Evolutionary conservation across 2,329 filamentous ascomycete genomes (phyloP).

Genomic region (Pezicula carpinea): DNA sequence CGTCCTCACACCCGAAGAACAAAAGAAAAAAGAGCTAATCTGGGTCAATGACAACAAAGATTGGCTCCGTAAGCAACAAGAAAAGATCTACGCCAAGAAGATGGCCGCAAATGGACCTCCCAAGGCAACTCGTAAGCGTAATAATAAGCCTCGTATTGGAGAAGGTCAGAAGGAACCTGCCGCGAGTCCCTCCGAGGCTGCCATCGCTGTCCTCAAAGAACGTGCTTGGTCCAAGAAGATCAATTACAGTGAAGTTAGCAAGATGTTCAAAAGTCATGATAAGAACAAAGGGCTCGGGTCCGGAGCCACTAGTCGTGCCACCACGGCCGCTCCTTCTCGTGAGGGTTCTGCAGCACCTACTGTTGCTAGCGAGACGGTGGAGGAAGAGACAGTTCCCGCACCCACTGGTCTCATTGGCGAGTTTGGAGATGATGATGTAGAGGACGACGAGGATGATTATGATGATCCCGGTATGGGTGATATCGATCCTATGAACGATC

Average conservation of each 20-base stretch:
- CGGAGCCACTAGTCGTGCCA: constrained; percentile 39
- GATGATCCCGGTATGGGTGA: neutral
- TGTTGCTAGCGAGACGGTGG: neutral
- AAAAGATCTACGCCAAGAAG: constrained; percentile 74
- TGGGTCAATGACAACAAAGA: constrained; percentile 96
- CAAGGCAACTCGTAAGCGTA: constrained; percentile 53
- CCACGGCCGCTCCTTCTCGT: constrained; percentile 22
- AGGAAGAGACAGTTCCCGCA: neutral
- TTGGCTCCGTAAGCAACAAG: constrained; percentile 82
- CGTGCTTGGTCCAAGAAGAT: constrained; percentile 69
- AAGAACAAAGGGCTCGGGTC: constrained; percentile 41
- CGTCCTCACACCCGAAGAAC: constrained; percentile 67
- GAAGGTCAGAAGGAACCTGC: constrained; percentile 63
- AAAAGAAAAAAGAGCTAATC: constrained; percentile 79
- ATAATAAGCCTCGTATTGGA: constrained; percentile 53
- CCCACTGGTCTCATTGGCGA: neutral
- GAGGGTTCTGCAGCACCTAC: neutral
- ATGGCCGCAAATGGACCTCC: constrained; percentile 48
- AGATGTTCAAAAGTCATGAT: constrained; percentile 43
- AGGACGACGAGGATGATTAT: neutral
- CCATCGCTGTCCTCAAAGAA: constrained; percentile 62
- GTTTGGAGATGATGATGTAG: neutral
- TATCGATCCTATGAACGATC: constrained; percentile 1
- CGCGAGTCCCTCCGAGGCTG: constrained; percentile 64
- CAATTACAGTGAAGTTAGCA: constrained; percentile 62